Conservation (phyloP, 768 basidiomycete genomes). For the Udeniomyces megalosporus region DNA sequence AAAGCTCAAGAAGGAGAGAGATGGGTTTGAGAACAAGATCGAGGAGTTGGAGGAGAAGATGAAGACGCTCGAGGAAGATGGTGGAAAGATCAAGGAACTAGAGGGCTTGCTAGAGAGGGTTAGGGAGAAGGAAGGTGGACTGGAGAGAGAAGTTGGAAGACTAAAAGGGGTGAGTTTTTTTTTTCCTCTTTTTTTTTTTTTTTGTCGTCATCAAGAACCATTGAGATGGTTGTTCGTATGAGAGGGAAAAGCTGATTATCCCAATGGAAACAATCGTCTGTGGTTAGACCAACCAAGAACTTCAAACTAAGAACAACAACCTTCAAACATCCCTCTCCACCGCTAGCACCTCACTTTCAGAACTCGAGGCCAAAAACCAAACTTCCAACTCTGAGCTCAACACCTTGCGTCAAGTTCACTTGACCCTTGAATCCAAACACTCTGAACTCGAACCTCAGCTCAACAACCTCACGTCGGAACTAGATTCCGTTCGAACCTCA, state of each 20-base stretch:
- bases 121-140: background rate
- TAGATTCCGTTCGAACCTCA: too few relatives aligned
- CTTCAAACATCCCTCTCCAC: background rate
- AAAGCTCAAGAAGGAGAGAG: too few relatives aligned
- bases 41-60: too few relatives aligned
- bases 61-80: background rate
- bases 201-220: background rate
- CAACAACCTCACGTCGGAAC: constrained; percentile 25
- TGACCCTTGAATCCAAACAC: constrained; percentile 33
- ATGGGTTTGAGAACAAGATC: too few relatives aligned
- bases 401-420: constrained; percentile 34
- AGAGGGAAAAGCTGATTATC: too few relatives aligned
- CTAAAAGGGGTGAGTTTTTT: constrained; percentile 6
- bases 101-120: constrained; percentile 8
- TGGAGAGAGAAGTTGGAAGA: constrained; percentile 12
- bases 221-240: too few relatives aligned
- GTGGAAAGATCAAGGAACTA: constrained; percentile 13
- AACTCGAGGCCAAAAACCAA: constrained; percentile 32
- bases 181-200: background rate
- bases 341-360: constrained; percentile 26
- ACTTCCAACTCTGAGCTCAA: constrained; percentile 38
- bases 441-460: constrained; percentile 38
- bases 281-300: background rate
- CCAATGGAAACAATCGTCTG: too few relatives aligned
- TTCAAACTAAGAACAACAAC: background rate